Evolutionary conservation across 164 flowering plant species (phyloP), one percentile per base, ranked within the genome.

Genomic region (Platanus orientalis): DNA sequence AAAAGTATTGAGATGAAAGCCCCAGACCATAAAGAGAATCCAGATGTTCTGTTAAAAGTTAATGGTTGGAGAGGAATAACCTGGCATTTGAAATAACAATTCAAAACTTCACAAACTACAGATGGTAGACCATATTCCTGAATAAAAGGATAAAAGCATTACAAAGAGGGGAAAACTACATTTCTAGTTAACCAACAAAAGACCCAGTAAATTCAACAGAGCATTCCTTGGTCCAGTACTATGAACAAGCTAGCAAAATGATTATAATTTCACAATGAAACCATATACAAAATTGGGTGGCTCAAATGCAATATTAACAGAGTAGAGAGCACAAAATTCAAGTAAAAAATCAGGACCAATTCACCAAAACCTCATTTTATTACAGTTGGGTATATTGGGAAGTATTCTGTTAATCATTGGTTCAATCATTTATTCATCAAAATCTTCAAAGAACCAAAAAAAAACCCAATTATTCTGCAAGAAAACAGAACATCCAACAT

Each of bases 401-500:
- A 40, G 51, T 27, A 45, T 60, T 28, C 14, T 45, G 27, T 19
- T 40, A 49, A 60, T 60, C 27, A 7, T 47, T 11, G 7, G n/a
- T 57, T 45, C 30, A 65, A 2, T 48, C 45, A 57, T n/a, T 23
- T 65, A 57, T 48, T 48, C 55, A 48, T 32, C 20, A 48, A 27
- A 16, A 23, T 23, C 19, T 13, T 14, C 29, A 52, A 52, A 24
- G 42, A 7, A 63, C 39, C 55, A 19, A 54, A 25, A 53, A 36
- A 36, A 36, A 26, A 0, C 32, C 19, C 9, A 26, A 27, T 26
- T 26, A 53, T 26, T 25, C 42, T 62, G 23, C 24, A 24, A 62
- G 39, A 67, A n/a, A 60, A 59, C 16, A 57, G 12, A 36, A n/a
- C 51, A 19, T 12, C 39, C 20, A 51, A 27, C 69, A 58, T 58